Base-by-base conservation (phyloP, 169 alveolate species). In the Plasmodium cynomolgi region DNA sequence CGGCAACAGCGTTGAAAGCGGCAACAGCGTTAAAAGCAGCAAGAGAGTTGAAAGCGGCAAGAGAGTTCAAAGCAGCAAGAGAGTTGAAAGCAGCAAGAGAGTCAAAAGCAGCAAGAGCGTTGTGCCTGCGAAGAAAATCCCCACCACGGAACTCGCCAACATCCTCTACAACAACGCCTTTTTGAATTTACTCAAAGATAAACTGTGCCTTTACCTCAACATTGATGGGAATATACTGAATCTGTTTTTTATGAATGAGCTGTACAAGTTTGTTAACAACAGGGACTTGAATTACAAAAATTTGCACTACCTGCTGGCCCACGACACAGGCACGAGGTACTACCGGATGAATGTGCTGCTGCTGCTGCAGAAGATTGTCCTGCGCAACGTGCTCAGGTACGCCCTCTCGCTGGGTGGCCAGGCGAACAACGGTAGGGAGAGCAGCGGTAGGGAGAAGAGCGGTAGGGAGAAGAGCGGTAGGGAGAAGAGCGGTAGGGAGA, bases 171-270 rank as follows among this genome's bases (percentile, higher is more conserved):
- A 47, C 58, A 54, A 33, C 1, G 20, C 50, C 62, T 85, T 85
- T 15, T 29, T 85, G 41, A 77, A 85, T 56, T 50, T 44, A 13
- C 37, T 85, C 3, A 85, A 85, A 75, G 68, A 85, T 41, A 74
- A 54, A 37, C 71, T 85, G 29, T 85, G 50, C 41, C 71, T 85
- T 29, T 85, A 47, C 44, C 77, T 85, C 0, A 85, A 85, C 77
- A 75, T 85, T 9, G 93, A 85, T 23, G 58, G 44, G n/a, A 85
- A 85, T 54, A 54, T 85, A 29, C 6, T 85, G 33, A 85, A 75
- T 13, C 15, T 29, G 13, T 77, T 74, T 75, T 85, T 85, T 15
- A 50, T 47, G 15, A 85, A 75, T 37, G 93, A 85, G 62, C 41
- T 85, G 37, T n/a, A 85, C 17, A 85, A 74, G 71, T 85, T 85